Conservation (phyloP, 31 red algal genomes). For the Porphyra umbilicalis region DNA sequence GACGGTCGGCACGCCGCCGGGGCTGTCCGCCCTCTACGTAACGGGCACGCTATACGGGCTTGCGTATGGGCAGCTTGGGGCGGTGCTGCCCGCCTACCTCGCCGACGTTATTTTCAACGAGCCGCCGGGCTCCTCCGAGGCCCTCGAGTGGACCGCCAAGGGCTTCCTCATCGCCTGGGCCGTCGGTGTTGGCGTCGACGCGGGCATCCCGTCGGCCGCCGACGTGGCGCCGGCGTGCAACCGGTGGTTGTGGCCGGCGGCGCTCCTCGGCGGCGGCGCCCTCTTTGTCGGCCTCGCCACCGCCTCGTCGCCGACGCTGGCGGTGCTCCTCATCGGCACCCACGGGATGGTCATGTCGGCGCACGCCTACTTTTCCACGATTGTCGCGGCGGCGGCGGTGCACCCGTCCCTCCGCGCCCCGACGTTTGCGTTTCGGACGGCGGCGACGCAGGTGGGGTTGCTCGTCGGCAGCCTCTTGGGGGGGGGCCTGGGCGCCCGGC, state of each 20-base stretch:
- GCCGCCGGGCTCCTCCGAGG: not conserved
- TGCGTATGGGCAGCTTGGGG: not conserved
- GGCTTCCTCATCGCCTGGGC: not conserved
- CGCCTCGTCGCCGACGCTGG: not conserved
- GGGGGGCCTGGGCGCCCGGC: not conserved
- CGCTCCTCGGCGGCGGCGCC: not conserved
- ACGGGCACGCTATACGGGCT: not conserved
- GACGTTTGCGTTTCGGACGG: not conserved
- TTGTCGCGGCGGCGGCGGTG: not conserved
- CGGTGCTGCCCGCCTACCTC: not conserved
- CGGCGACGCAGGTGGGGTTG: not conserved
- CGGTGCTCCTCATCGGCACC: not conserved
- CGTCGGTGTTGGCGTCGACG: not conserved
- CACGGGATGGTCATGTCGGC: not conserved
- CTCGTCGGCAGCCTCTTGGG: not conserved
- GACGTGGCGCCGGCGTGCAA: not conserved
- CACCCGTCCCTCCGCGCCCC: not conserved
- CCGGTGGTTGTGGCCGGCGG: not conserved
- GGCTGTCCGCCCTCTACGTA: not conserved
- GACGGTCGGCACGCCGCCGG: not conserved
- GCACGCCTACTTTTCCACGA: not conserved
- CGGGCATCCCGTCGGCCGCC: not conserved
- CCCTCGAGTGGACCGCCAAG: not conserved
- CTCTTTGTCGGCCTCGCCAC: not conserved
- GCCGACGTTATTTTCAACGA: not conserved